Base-by-base conservation (phyloP, 164 flowering plant genomes). In the Pachysandra terminalis region DNA sequence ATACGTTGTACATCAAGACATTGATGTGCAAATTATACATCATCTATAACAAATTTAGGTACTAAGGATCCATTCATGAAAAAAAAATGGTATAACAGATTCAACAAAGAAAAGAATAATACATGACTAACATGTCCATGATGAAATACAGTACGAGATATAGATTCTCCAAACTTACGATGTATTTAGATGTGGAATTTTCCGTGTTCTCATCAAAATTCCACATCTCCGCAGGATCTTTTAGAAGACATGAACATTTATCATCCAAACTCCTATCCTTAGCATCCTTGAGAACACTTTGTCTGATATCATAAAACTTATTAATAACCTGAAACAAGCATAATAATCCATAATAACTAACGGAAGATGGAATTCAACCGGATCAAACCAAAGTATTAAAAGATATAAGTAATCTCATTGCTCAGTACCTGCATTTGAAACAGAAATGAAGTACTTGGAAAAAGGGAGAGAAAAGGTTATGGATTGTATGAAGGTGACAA, bases 201-300 rank as follows among this genome's bases (percentile, higher is more conserved):
- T 88, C 90, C 65, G 61, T 68, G 56, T 71, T 63, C 68, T 66
- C 69, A 71, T 79, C 84, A 72, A 83, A 90, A 71, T 81, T 86
- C 98, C 98, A 94, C 74, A 74, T 67, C 63, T 91, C 97, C 13
- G 40, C 68, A 52, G 89, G 77, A 81, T 94, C 97, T 71, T 72
- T 68, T 65, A 86, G 70, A 56, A 94, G 89, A 66, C 72, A 67
- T 21, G 71, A 71, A 72, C 97, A 88, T 69, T 90, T 90, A 13
- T 81, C 87, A 52, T 83, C 86, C 81, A 82, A 83, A 67, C 73
- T 79, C 10, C 22, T 60, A 68, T 87, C 85, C 68, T 77, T 81
- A 62, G 54, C 66, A 41, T 28, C 73, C 19, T 74, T 73, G 25
- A 68, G 59, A 62, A 74, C 66, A 63, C 73, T 58, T 73, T 88